Evolutionary conservation across 108 stramenopile species (phyloP).

Genomic region (Skeletonema menzelii): DNA sequence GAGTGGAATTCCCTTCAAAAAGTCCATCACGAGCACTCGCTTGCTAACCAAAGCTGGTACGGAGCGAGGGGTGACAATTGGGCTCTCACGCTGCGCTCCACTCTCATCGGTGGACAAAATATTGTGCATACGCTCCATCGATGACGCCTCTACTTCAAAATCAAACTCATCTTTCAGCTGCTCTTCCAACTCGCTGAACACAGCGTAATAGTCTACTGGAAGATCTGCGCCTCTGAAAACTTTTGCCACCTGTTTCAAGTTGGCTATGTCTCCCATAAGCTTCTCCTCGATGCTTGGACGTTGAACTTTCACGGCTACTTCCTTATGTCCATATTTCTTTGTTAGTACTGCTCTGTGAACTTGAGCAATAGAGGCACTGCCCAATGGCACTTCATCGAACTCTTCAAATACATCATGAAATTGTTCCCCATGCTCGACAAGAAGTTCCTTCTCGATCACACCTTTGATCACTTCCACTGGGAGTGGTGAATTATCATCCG

Average conservation of each 20-base stretch:
- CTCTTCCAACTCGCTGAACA: constrained; percentile 85
- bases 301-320: constrained; percentile 97
- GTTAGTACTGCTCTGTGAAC: constrained; percentile 91
- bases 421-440: neutral
- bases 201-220: constrained; percentile 96
- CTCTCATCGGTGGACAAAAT: constrained; percentile 53
- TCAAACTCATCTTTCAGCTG: constrained; percentile 93
- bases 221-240: constrained; percentile 62
- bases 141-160: constrained; percentile 92
- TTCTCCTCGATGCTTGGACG: constrained; percentile 91
- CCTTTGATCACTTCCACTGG: neutral
- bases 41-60: constrained; percentile 79
- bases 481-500: neutral
- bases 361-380: constrained; percentile 86
- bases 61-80: constrained; percentile 85
- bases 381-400: constrained; percentile 87
- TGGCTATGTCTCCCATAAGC: constrained; percentile 89
- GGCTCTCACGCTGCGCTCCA: constrained; percentile 55
- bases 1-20: constrained; percentile 86
- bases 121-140: constrained; percentile 89
- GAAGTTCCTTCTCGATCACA: neutral
- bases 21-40: constrained; percentile 94
- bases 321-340: constrained; percentile 73
- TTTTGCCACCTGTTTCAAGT: constrained; percentile 84
- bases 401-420: constrained; percentile 77